phyloP scores from a whole-genome alignment of 2,329 filamentous ascomycete genomes.

The Sclerotinia trifoliorum region DNA sequence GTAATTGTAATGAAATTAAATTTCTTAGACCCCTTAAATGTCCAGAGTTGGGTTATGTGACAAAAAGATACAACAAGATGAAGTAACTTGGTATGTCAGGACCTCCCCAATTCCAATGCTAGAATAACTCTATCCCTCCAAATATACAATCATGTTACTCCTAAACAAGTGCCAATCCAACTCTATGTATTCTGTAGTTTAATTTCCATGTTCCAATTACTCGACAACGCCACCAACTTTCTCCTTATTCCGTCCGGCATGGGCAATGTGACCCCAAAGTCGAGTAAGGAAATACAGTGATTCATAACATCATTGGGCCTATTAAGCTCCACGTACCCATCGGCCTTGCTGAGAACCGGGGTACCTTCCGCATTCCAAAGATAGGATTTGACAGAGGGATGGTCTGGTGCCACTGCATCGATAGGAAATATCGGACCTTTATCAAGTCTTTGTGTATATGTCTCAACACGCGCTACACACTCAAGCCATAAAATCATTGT shows the following conservation, averaged over 20 bases:
- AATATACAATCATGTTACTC: not conserved
- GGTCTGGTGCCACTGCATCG: conserved; percentile 50
- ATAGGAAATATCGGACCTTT: conserved; percentile 48
- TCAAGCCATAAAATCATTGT: conserved; percentile 63
- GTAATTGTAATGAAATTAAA: not conserved
- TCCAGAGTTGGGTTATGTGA: not conserved
- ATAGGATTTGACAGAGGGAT: conserved; percentile 51
- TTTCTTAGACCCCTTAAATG: not conserved
- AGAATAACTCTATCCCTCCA: not conserved
- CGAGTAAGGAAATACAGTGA: conserved; percentile 53
- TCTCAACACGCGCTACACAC: conserved; percentile 53
- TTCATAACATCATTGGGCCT: conserved; percentile 49
- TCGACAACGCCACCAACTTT: conserved; percentile 48
- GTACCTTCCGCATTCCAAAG: conserved; percentile 53
- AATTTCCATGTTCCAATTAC: conserved; percentile 37
- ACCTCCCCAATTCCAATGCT: not conserved
- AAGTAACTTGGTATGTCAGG: not conserved
- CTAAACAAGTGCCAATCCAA: conserved; percentile 44
- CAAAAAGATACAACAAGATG: not conserved
- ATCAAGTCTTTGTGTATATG: conserved; percentile 35
- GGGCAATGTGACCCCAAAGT: conserved; percentile 51
- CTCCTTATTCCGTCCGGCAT: conserved; percentile 55
- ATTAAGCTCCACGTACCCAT: conserved; percentile 46
- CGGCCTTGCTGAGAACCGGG: conserved; percentile 51
- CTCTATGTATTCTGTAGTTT: conserved; percentile 24